phyloP scores from a whole-genome alignment of 345 rosid species.

The Linum lewisii region DNA sequence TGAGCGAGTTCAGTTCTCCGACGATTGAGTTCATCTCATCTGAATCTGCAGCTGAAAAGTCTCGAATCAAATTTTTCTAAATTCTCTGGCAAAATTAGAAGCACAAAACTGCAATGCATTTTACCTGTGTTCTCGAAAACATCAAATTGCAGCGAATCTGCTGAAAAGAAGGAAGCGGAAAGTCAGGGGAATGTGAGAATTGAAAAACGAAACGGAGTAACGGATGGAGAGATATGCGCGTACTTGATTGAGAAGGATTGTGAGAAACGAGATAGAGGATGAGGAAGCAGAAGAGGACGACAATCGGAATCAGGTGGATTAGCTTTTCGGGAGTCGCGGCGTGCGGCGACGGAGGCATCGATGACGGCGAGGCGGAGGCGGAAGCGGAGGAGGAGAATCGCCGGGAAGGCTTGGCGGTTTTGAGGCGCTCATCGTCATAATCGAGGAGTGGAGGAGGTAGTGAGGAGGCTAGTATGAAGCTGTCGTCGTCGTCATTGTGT shows the following conservation, averaged over 20 bases:
- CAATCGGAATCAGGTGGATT: slow-evolving; percentile 79
- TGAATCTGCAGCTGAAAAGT: slow-evolving; percentile 17
- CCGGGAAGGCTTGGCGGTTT: slow-evolving; percentile 33
- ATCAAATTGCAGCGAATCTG: slow-evolving; percentile 80
- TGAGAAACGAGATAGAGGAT: slow-evolving; percentile 79
- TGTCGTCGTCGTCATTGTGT: slow-evolving; percentile 28
- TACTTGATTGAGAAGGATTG: slow-evolving; percentile 70
- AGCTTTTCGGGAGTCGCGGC: slow-evolving; percentile 41
- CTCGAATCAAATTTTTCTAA: not conserved
- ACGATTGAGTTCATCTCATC: slow-evolving; percentile 26
- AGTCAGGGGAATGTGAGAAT: not conserved
- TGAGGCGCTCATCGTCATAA: slow-evolving; percentile 41
- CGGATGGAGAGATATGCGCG: not conserved
- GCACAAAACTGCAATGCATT: slow-evolving; percentile 21
- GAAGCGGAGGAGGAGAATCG: slow-evolving; percentile 14
- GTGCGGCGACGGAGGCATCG: slow-evolving; percentile 4
- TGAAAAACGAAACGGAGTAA: not conserved
- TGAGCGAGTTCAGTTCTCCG: slow-evolving; percentile 24
- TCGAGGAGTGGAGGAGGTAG: slow-evolving; percentile 17
- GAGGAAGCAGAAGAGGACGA: slow-evolving; percentile 69
- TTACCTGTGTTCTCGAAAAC: slow-evolving; percentile 60
- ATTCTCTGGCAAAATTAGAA: not conserved
- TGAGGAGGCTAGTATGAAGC: slow-evolving; percentile 11
- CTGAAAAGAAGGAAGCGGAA: not conserved
- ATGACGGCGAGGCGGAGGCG: slow-evolving; percentile 11